Evolutionary conservation across 169 alveolate genomes (phyloP).

Genomic region (Theileria orientalis): DNA sequence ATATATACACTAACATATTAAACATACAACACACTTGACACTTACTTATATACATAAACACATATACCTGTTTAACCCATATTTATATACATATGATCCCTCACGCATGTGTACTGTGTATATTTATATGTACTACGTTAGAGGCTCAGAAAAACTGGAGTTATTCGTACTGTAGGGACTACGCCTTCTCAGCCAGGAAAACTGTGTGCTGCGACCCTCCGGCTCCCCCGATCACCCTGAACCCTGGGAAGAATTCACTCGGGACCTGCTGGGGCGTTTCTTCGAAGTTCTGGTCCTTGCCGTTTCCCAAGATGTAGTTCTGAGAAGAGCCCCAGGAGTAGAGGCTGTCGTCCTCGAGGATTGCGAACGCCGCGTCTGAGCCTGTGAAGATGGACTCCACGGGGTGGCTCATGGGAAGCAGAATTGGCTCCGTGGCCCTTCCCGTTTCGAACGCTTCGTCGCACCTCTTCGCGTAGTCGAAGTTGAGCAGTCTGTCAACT

Average conservation of each 20-base stretch:
- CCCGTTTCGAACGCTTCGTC: neutral
- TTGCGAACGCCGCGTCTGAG: conserved; percentile 50
- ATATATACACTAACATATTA: too few species aligned
- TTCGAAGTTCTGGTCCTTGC: conserved; percentile 46
- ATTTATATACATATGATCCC: too few species aligned
- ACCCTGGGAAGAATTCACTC: conserved; percentile 1
- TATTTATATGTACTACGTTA: too few species aligned
- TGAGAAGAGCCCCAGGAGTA: conserved; percentile 70
- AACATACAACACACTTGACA: too few species aligned
- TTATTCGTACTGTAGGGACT: too few species aligned
- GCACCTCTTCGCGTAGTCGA: neutral
- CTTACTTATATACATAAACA: too few species aligned
- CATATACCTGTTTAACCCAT: too few species aligned
- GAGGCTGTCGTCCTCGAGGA: conserved; percentile 8
- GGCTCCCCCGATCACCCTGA: conserved; percentile 20
- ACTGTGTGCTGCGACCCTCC: conserved; percentile 72
- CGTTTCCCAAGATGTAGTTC: conserved; percentile 63
- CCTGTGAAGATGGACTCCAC: conserved; percentile 38
- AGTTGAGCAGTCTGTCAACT: neutral
- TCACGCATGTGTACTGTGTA: too few species aligned
- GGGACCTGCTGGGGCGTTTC: conserved; percentile 37
- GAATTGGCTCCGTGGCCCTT: conserved; percentile 32
- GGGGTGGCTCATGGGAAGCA: conserved; percentile 14
- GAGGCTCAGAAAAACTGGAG: too few species aligned
- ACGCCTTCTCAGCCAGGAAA: conserved; percentile 38